Percentiles rank a stretch among this genome's conserved stretches.
Evolutionary conservation across 2,329 filamentous ascomycete genomes (phyloP).

Genomic region (Aspergillus sp.): DNA sequence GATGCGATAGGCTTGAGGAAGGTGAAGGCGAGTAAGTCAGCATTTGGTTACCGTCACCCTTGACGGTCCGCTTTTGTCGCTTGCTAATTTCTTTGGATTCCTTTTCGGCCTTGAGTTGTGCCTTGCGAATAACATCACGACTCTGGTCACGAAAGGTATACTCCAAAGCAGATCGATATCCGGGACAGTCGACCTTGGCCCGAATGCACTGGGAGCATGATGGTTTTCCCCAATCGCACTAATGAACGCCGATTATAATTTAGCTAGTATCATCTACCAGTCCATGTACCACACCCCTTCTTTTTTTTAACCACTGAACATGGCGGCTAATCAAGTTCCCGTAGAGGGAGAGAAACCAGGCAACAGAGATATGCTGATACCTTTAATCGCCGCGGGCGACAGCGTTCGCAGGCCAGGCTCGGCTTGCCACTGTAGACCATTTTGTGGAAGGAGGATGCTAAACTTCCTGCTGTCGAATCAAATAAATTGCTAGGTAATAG

Average conservation of each 20-base stretch:
- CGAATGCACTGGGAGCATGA: conserved; percentile 7
- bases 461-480: no score
- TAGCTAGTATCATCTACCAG: no score
- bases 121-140: conserved; percentile 7
- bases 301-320: no score
- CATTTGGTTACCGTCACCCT: neutral
- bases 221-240: conserved; percentile 5
- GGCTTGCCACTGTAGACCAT: conserved; percentile 7
- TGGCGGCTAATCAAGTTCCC: no score
- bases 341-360: no score
- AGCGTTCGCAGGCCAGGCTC: conserved; percentile 1
- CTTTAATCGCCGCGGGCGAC: conserved; percentile 7
- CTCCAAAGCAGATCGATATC: conserved; percentile 1
- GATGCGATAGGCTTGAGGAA: neutral
- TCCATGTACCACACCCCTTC: no score
- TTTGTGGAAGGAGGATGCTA: neutral
- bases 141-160: conserved; percentile 5
- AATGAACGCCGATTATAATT: no score
- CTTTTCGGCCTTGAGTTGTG: neutral
- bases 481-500: no score
- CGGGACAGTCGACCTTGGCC: conserved; percentile 1
- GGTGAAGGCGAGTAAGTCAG: neutral
- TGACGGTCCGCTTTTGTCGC: neutral
- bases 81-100: neutral
- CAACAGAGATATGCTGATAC: no score